Evolutionary conservation across 139 green algal species (phyloP).

Genomic region (Tetraselmis striata): DNA sequence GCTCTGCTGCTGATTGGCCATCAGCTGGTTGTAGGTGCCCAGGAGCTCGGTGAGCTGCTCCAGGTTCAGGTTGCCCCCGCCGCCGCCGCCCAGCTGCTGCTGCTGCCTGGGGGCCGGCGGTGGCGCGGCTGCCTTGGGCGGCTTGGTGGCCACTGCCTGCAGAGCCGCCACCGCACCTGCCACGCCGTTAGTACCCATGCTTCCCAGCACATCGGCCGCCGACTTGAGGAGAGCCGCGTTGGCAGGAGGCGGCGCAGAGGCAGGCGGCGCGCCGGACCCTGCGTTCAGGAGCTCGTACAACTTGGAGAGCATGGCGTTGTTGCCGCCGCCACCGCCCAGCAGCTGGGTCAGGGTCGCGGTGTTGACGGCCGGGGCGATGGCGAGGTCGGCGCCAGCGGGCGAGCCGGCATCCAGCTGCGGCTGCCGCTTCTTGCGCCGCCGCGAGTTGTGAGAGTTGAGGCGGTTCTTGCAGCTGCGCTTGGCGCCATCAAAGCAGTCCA

Average conservation of each 20-base stretch:
- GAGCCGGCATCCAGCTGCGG: neutral
- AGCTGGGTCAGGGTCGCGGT: neutral
- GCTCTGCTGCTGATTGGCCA: neutral
- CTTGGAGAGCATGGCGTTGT: neutral
- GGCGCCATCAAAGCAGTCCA: neutral
- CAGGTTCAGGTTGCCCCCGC: neutral
- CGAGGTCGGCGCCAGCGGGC: too few species aligned
- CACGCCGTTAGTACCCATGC: neutral
- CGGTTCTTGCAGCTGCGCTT: neutral
- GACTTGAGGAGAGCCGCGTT: neutral
- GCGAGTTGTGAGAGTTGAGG: neutral
- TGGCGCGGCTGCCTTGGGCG: too few species aligned
- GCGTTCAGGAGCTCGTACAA: neutral
- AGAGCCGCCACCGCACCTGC: neutral
- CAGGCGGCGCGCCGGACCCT: too few species aligned
- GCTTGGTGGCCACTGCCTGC: neutral
- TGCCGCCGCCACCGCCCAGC: neutral
- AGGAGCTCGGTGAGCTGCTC: neutral
- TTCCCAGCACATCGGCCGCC: neutral
- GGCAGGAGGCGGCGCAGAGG: neutral
- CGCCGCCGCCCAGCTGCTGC: neutral
- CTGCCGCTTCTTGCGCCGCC: neutral
- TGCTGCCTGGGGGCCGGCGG: neutral
- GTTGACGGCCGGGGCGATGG: neutral
- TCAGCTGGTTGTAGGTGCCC: neutral